Base-by-base conservation (phyloP, 2,329 filamentous ascomycete genomes). In the Leptographium procerum region DNA sequence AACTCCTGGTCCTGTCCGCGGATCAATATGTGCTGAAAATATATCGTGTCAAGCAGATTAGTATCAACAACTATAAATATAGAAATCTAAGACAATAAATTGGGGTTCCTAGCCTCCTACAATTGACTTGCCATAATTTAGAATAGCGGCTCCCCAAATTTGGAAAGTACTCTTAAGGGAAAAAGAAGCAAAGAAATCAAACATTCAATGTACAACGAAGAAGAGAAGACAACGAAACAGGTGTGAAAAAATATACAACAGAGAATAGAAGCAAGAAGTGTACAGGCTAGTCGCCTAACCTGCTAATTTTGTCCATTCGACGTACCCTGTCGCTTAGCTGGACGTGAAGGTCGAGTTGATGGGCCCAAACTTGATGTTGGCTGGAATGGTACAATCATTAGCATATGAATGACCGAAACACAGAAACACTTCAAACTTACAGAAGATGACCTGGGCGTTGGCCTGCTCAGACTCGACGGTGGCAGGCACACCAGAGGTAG, bases 401-500 rank as follows among this genome's bases (percentile, higher is more conserved):
- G 55, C 45, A 51, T 13, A 47, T 13, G 34, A 13, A 36, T 16
- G 19, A 2, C 10, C 24, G 19, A 24, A 45, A 22, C 24, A 31
- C n/a, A 13, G 28, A 36, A 36, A 11, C 2, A 43, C n/a, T 34
- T n/a, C 19, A 48, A 19, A 64, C 58, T 57, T 54, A 64, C 62
- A 65, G 68, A 71, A 78, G 24, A 69, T 68, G 56, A 78, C 74
- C 55, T 69, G 67, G 57, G 71, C 58, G 47, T 33, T 58, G 55
- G 57, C 65, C 22, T 67, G 60, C 56, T 70, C 64, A 10, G 65
- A 40, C 67, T 79, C 73, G 55, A 81, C 70, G 10, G 73, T 71
- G 11, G 63, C 56, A 11, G 78, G 78, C 13, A 68, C 70, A 43
- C 78, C 77, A 26, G 75, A 75, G 55, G 65, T 68, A 26, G 70